phyloP scores from a whole-genome alignment of 1,139 yeast genomes.

The Waltiozyma solani region DNA sequence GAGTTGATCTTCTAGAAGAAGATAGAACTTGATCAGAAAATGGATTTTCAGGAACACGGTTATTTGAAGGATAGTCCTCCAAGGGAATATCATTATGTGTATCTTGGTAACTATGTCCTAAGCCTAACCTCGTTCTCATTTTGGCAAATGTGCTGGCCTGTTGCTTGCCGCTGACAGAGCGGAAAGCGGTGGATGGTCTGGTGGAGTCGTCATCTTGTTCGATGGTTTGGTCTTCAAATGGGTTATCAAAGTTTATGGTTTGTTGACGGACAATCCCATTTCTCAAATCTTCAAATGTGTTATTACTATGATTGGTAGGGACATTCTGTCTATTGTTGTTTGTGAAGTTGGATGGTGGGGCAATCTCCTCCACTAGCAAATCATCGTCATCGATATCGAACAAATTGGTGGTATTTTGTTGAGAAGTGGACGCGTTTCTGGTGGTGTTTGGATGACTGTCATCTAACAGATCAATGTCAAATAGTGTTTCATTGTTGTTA shows the following conservation, averaged over 20 bases:
- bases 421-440: no score
- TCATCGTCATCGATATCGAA: conserved; percentile 9
- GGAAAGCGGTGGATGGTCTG: conserved; percentile 2
- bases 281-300: conserved; percentile 13
- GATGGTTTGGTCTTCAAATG: conserved; percentile 22
- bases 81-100: conserved; percentile 23
- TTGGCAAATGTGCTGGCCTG: conserved; percentile 11
- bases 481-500: conserved; percentile 16
- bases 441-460: conserved; percentile 5
- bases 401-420: neutral
- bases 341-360: conserved; percentile 8
- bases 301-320: conserved; percentile 4
- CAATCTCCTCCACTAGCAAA: conserved; percentile 9
- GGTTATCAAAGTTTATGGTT: conserved; percentile 23
- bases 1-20: no score
- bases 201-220: conserved; percentile 20
- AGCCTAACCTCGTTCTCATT: conserved; percentile 16
- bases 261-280: conserved; percentile 21
- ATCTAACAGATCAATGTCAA: conserved; percentile 21
- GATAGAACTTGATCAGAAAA: no score
- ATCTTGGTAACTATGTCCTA: conserved; percentile 18
- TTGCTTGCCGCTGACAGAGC: conserved; percentile 2
- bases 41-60: conserved; percentile 19
- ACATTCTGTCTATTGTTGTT: conserved; percentile 1
- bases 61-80: conserved; percentile 9